phyloP scores from a whole-genome alignment of 148 eudicot species.

The Simmondsia chinensis region DNA sequence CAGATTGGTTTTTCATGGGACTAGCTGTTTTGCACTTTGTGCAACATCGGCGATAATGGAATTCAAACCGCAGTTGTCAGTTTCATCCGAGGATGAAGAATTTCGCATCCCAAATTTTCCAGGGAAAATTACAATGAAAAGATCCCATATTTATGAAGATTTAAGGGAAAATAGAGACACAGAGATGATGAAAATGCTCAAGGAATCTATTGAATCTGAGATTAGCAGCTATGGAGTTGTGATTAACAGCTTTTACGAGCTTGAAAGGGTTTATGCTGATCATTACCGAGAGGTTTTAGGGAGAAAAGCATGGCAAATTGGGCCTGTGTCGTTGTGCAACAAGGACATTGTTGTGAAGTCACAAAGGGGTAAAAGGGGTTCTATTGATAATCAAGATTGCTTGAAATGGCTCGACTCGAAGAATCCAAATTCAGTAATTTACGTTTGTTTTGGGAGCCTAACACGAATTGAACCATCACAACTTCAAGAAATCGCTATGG shows the following conservation, averaged over 20 bases:
- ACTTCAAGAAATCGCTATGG: conserved; percentile 18
- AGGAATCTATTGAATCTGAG: conserved; percentile 13
- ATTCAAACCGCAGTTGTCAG: conserved; percentile 12
- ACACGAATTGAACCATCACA: conserved; percentile 7
- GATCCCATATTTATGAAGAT: conserved; percentile 8
- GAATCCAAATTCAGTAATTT: conserved; percentile 16
- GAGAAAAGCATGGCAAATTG: conserved; percentile 23
- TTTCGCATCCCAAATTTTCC: conserved; percentile 28
- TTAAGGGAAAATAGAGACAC: neutral
- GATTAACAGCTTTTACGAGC: conserved; percentile 24
- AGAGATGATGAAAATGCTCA: neutral
- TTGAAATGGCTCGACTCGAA: conserved; percentile 24
- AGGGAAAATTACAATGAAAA: conserved; percentile 11
- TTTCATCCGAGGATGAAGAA: conserved; percentile 9
- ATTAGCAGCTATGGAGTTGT: conserved; percentile 22
- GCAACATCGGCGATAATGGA: conserved; percentile 2
- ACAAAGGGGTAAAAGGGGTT: conserved; percentile 15
- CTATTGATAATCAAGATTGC: conserved; percentile 13
- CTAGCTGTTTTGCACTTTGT: conserved; percentile 15
- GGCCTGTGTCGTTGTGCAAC: conserved; percentile 28
- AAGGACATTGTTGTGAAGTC: conserved; percentile 12
- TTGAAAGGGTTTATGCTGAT: conserved; percentile 16
- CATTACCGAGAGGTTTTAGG: conserved; percentile 12
- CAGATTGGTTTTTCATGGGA: conserved; percentile 19
- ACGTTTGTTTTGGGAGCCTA: conserved; percentile 23